Conservation (phyloP, 768 basidiomycete species). For the Psilocybe azurescens region DNA sequence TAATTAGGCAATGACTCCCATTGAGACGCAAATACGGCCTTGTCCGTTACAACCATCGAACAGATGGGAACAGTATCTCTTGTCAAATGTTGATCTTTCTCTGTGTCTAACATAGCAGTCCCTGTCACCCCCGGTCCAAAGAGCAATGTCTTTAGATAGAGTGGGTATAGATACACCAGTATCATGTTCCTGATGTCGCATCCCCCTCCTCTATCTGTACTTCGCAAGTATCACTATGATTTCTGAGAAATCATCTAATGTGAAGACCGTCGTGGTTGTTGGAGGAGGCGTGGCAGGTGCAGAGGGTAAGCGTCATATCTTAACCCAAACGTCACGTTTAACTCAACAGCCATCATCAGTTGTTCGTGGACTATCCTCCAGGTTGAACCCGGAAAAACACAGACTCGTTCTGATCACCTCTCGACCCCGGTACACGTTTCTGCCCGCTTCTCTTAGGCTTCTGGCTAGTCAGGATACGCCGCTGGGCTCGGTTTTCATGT, state of each 20-base stretch:
- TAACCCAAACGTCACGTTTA: constrained; percentile 4
- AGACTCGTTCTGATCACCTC: constrained; percentile 59
- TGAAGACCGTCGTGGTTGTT: constrained; percentile 22
- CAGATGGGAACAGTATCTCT: constrained; percentile 7
- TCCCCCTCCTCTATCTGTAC: constrained; percentile 8
- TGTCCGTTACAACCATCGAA: not conserved
- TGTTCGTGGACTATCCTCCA: constrained; percentile 53
- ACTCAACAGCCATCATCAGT: constrained; percentile 21
- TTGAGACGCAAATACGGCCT: not conserved
- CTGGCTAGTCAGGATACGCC: constrained; percentile 46
- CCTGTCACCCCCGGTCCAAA: not conserved
- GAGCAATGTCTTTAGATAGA: not conserved
- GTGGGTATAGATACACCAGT: not conserved
- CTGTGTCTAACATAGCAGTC: not conserved
- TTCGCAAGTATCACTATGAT: constrained; percentile 17
- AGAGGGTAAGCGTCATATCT: constrained; percentile 17
- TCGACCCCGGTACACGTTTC: constrained; percentile 52
- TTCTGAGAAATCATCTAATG: constrained; percentile 17
- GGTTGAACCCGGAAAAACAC: constrained; percentile 51
- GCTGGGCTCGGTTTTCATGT: constrained; percentile 52
- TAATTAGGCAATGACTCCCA: not conserved
- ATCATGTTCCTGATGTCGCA: not conserved
- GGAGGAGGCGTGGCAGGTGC: constrained; percentile 27
- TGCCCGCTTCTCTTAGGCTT: constrained; percentile 57
- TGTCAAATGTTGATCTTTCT: constrained; percentile 3